These are phyloP conservation scores for Aurantiochytrium sp. DNA, from an alignment of 108 stramenopile genomes.

Conservation along the genomic window DNA sequence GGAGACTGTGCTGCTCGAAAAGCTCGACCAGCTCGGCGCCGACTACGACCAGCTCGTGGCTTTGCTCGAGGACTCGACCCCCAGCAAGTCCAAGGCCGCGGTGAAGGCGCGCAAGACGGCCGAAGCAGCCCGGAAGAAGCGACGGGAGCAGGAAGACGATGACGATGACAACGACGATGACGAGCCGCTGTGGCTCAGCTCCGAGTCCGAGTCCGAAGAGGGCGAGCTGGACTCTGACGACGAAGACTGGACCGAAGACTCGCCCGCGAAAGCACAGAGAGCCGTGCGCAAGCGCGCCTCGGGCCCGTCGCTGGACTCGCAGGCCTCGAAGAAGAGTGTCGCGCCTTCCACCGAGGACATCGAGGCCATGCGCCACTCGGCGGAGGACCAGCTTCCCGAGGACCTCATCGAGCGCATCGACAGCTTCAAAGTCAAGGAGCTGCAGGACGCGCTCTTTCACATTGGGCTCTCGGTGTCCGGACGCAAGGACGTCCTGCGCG, in stretches of 20 bases:
- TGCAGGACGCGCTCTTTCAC: conserved; percentile 14
- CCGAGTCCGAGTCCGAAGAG: neutral
- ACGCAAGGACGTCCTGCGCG: neutral
- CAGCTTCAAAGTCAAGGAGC: conserved; percentile 1
- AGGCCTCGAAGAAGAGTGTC: neutral
- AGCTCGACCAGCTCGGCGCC: neutral
- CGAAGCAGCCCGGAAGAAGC: neutral
- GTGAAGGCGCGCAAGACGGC: neutral
- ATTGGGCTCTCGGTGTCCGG: neutral
- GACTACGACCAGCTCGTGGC: neutral
- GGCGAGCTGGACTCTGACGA: neutral
- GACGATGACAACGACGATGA: neutral
- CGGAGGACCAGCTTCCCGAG: neutral
- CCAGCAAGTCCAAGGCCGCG: neutral
- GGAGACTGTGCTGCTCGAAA: neutral
- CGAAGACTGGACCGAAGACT: conserved; percentile 30
- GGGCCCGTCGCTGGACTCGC: neutral
- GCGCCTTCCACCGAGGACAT: neutral
- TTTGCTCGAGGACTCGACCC: neutral
- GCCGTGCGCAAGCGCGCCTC: neutral
- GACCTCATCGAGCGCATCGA: conserved; percentile 1
- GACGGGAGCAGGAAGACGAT: neutral
- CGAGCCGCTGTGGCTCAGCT: neutral
- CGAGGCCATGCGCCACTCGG: neutral
- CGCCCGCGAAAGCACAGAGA: neutral